Conservation (phyloP, 2,329 filamentous ascomycete genomes). For the Didymella keratinophila region DNA sequence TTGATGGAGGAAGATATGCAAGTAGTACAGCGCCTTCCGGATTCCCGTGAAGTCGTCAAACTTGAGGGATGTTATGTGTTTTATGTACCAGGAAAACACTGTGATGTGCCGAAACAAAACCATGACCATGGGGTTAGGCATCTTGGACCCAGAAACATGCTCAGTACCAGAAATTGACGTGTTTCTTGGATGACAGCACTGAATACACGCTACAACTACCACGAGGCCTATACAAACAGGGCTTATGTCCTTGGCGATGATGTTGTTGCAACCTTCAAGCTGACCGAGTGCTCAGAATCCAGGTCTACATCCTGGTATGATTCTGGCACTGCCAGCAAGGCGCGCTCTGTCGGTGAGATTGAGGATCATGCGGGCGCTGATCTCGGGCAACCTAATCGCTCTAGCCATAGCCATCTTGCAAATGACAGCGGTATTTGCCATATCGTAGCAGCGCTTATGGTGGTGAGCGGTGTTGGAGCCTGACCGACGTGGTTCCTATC, state of each 20-base stretch:
- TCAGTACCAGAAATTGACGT: constrained; percentile 28
- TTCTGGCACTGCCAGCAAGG: constrained; percentile 32
- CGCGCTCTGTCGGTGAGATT: constrained; percentile 24
- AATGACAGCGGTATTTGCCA: constrained; percentile 22
- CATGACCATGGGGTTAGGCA: constrained; percentile 18
- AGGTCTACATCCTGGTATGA: constrained; percentile 19
- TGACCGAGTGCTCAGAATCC: constrained; percentile 4
- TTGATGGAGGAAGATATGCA: neutral
- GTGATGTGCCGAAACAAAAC: constrained; percentile 26
- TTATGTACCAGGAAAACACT: constrained; percentile 29
- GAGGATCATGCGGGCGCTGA: constrained; percentile 31
- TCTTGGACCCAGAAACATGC: constrained; percentile 21
- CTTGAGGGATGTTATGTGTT: constrained; percentile 23
- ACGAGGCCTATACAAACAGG: constrained; percentile 29
- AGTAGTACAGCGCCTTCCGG: neutral
- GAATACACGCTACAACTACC: constrained; percentile 21
- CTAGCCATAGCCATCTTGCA: constrained; percentile 20
- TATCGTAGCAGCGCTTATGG: constrained; percentile 19
- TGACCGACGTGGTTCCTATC: constrained; percentile 40
- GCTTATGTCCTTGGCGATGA: constrained; percentile 23
- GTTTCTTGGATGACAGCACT: constrained; percentile 23
- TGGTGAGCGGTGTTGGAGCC: constrained; percentile 22
- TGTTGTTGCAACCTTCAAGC: constrained; percentile 19
- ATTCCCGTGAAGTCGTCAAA: constrained; percentile 5
- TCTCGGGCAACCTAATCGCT: constrained; percentile 22